Evolutionary conservation across 495 filamentous ascomycete species (phyloP).

Genomic region (Hypoxylon subgilvum): DNA sequence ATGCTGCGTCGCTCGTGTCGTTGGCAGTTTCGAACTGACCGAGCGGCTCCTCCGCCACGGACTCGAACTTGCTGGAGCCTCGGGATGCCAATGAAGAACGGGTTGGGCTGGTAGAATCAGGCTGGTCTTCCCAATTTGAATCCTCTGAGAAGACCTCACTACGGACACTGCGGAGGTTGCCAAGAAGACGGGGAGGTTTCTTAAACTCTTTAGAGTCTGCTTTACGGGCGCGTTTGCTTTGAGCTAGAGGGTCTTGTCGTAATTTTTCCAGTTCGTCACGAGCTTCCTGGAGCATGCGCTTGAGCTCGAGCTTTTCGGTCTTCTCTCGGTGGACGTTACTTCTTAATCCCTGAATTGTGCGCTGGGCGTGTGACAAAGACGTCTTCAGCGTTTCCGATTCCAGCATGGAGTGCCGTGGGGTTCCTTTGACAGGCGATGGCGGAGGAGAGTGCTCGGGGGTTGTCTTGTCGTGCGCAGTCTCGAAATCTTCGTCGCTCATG

Average conservation of each 20-base stretch:
- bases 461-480: conserved; percentile 66
- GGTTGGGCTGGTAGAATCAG: conserved; percentile 44
- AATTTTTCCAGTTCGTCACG: conserved; percentile 88
- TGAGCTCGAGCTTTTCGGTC: conserved; percentile 94
- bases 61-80: conserved; percentile 34
- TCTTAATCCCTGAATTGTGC: conserved; percentile 93
- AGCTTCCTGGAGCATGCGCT: conserved; percentile 93
- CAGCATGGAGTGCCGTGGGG: conserved; percentile 83
- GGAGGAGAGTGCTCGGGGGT: conserved; percentile 92
- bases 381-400: conserved; percentile 95
- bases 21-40: conserved; percentile 90
- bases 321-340: conserved; percentile 95
- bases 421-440: conserved; percentile 85
- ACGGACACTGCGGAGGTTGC: conserved; percentile 72
- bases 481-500: conserved; percentile 66
- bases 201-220: conserved; percentile 73
- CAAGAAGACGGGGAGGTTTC: conserved; percentile 77
- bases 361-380: conserved; percentile 89
- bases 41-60: conserved; percentile 30
- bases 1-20: conserved; percentile 82
- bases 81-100: conserved; percentile 40
- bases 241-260: conserved; percentile 63
- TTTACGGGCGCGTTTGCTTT: conserved; percentile 69
- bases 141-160: conserved; percentile 78
- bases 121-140: conserved; percentile 86